A percentile compares a stretch with the other conserved stretches of the same genome.
These are phyloP conservation scores for Pseudisothecium myosuroides DNA, from an alignment of 225 moss, liverwort and hornwort genomes.

Conservation along the genomic window DNA sequence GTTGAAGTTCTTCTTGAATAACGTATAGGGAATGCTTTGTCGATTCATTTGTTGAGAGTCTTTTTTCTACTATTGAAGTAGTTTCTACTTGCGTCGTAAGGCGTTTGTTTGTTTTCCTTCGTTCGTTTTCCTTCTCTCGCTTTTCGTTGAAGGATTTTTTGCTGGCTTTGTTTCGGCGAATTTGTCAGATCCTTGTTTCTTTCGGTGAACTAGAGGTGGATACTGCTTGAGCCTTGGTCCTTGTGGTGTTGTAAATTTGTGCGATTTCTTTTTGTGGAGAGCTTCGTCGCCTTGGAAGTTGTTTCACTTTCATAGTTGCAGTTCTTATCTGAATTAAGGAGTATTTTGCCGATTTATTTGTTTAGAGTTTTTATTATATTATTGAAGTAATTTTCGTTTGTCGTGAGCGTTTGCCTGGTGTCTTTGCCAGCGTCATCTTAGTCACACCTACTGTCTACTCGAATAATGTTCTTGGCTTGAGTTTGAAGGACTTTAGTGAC, in stretches of 20 bases:
- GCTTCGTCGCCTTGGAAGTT: neutral
- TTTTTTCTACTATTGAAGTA: neutral
- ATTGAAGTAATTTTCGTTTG: neutral
- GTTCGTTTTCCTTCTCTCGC: neutral
- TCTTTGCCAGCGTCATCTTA: neutral
- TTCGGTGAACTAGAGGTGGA: neutral
- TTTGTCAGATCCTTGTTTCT: neutral
- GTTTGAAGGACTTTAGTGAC: neutral
- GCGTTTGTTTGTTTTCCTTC: neutral
- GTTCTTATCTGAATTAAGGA: neutral
- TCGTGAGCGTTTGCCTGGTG: neutral
- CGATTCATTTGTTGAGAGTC: neutral
- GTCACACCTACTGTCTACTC: neutral
- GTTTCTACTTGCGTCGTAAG: slow-evolving; percentile 29
- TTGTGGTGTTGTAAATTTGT: neutral
- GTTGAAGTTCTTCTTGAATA: neutral
- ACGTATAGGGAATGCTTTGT: neutral
- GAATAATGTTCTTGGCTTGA: neutral
- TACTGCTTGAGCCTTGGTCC: neutral
- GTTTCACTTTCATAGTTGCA: neutral
- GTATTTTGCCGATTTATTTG: neutral
- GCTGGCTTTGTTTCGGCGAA: neutral
- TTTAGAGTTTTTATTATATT: neutral
- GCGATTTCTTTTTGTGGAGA: neutral
- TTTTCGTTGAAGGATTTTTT: neutral